phyloP scores from a whole-genome alignment of 805 yeast genomes.

The Komagataella pastoris region DNA sequence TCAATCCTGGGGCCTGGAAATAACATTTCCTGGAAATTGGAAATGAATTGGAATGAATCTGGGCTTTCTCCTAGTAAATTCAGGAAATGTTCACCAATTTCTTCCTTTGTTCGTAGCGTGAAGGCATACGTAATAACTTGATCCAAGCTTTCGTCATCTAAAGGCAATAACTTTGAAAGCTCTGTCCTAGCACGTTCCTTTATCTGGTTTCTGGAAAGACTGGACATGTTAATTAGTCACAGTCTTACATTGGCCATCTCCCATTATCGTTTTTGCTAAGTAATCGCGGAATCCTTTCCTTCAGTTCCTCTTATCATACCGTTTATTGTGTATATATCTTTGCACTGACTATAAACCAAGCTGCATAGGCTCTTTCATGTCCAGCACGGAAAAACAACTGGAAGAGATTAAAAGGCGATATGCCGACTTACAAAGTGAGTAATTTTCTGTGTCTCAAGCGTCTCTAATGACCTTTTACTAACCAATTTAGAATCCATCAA shows the following conservation, averaged over 20 bases:
- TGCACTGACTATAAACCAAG: constrained; percentile 5
- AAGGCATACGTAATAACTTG: constrained; percentile 45
- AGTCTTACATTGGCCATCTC: neutral
- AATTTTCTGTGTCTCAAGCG: too few species aligned
- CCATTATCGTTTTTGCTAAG: neutral
- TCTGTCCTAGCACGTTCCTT: constrained; percentile 10
- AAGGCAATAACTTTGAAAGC: constrained; percentile 29
- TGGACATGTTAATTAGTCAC: constrained; percentile 1
- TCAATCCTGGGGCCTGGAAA: constrained; percentile 10
- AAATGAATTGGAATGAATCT: constrained; percentile 32
- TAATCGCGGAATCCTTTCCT: neutral
- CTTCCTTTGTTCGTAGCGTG: constrained; percentile 29
- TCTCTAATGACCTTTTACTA: neutral
- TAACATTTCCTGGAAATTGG: constrained; percentile 26
- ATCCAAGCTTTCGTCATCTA: constrained; percentile 40
- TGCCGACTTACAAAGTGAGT: neutral
- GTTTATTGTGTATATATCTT: neutral
- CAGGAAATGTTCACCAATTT: constrained; percentile 36
- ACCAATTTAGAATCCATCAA: neutral
- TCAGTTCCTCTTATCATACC: neutral
- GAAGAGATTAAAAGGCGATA: neutral
- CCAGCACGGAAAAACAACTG: neutral
- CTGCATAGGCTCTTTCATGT: constrained; percentile 5
- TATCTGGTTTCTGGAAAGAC: constrained; percentile 11
- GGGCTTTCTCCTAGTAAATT: constrained; percentile 47